Base-by-base conservation (phyloP, 164 flowering plant species). In the Stephania japonica region DNA sequence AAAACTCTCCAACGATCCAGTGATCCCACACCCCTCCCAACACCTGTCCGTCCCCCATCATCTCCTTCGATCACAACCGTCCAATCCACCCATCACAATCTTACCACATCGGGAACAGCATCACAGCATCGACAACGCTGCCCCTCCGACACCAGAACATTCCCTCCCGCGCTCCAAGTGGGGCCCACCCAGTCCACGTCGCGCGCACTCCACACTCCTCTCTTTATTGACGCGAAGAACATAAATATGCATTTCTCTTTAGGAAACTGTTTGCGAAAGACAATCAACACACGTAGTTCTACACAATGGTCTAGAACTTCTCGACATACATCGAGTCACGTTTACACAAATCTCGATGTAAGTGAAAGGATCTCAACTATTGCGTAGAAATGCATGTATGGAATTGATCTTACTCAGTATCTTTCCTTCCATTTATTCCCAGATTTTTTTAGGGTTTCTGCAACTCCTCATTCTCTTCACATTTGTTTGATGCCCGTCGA, bases 161-260 rank as follows among this genome's bases (percentile, higher is more conserved):
- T 63, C 66, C 6, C 21, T 8, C 41, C 41, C 67, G 26, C 4
- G 16, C 3, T 38, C 41, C 38, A 64, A 25, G 67, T 64, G 67
- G 67, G 38, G 2, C 67, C 4, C 67, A 6, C 67, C 4, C 67
- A 13, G 67, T 64, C 67, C 14, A 64, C 18, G 32, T 64, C 67
- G 32, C 67, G 5, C 26, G 67, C 67, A 9, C 41, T 26, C 67
- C 67, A 64, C 67, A 64, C 67, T 32, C 67, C 67, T 25, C 16
- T 21, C 24, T 23, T 1, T 21, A n/a, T n/a, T n/a, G n/a, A n/a
- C n/a, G n/a, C n/a, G n/a, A n/a, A n/a, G n/a, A n/a, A n/a, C n/a
- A n/a, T n/a, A n/a, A n/a, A n/a, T n/a, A n/a, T n/a, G n/a, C n/a
- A n/a, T n/a, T n/a, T n/a, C n/a, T 3, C 32, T 27, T 27, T 1